Percentiles rank a stretch among this genome's conserved stretches.
Conservation (phyloP, 2,329 filamentous ascomycete species). For the Pyrenochaeta sp. region DNA sequence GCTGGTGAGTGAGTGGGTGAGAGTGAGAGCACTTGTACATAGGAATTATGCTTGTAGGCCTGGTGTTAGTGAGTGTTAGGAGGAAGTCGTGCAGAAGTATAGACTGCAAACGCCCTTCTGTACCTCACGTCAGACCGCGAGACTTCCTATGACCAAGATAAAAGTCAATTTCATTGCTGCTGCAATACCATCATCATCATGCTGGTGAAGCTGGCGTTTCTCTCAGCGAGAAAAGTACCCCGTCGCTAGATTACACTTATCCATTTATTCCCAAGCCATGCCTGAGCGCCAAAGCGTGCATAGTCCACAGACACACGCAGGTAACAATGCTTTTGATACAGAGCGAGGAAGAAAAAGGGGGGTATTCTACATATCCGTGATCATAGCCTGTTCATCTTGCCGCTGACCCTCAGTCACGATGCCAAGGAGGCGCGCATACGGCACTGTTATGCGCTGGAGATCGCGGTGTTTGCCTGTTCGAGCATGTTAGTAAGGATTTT, state of each 20-base stretch:
- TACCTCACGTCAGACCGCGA: too few relatives aligned
- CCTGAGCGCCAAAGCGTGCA: neutral
- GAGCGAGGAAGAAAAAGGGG: neutral
- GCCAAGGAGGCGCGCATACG: conserved; percentile 75
- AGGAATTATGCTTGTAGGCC: too few relatives aligned
- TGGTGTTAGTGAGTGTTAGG: too few relatives aligned
- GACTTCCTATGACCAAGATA: neutral
- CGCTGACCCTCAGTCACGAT: conserved; percentile 41
- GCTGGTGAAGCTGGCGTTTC: neutral
- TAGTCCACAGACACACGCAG: neutral
- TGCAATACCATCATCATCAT: neutral
- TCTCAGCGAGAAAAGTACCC: neutral
- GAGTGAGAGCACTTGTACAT: too few relatives aligned
- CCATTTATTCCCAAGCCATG: neutral
- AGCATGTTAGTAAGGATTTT: conserved; percentile 47
- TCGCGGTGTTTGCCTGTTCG: conserved; percentile 88
- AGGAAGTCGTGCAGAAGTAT: too few relatives aligned
- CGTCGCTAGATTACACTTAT: neutral
- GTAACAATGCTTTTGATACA: neutral
- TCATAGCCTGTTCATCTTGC: conserved; percentile 45
- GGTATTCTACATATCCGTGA: conserved; percentile 43
- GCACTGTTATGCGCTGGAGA: conserved; percentile 91
- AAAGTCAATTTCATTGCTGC: neutral
- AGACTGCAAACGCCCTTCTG: too few relatives aligned
- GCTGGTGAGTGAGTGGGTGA: too few relatives aligned